Evolutionary conservation across 257 asterid species (phyloP).

Genomic region (Capsicum baccatum): DNA sequence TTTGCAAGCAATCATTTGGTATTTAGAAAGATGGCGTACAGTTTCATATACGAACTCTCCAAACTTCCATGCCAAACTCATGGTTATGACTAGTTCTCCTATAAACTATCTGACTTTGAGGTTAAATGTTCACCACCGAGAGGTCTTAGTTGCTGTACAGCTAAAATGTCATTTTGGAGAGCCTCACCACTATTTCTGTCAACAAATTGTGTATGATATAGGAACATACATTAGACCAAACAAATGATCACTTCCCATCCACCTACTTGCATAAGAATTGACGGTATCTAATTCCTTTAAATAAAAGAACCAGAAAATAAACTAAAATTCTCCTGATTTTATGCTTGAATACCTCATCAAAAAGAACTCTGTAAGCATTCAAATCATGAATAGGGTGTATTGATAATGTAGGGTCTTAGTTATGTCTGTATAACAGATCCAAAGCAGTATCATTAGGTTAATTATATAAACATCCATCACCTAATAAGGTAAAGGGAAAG

Average conservation of each 20-base stretch:
- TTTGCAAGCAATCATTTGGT: too few species aligned
- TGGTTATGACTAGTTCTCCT: not conserved
- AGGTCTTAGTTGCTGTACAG: not conserved
- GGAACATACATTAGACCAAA: not conserved
- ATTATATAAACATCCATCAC: conserved; percentile 11
- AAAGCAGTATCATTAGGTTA: not conserved
- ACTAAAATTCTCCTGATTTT: not conserved
- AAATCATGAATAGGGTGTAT: conserved; percentile 42
- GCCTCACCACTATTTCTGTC: not conserved
- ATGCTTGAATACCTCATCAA: conserved; percentile 77
- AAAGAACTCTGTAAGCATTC: conserved; percentile 90
- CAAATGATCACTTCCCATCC: not conserved
- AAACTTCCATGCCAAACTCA: too few species aligned
- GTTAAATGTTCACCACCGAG: not conserved
- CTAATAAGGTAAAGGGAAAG: not conserved
- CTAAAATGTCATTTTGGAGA: not conserved
- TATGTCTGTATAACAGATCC: not conserved
- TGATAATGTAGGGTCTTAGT: too few species aligned
- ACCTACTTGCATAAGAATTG: not conserved
- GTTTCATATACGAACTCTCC: too few species aligned
- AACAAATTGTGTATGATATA: not conserved
- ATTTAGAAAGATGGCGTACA: too few species aligned
- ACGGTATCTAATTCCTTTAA: not conserved
- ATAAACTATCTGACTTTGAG: not conserved
- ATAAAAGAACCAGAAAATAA: not conserved